phyloP scores from a whole-genome alignment of 169 alveolate genomes.

The Plasmodium ovale region DNA sequence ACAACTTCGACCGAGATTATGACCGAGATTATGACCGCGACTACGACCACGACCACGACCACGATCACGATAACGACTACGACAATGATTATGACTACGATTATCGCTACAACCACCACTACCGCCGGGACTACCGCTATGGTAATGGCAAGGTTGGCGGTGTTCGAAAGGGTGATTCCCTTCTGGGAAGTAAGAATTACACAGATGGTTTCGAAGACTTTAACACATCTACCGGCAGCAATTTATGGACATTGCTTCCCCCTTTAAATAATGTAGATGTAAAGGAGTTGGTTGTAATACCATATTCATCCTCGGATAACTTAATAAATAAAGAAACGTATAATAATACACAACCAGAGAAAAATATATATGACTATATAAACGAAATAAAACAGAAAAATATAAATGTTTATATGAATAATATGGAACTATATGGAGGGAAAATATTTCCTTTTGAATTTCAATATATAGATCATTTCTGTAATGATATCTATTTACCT shows the following conservation, averaged over 20 bases:
- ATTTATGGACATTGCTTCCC: neutral
- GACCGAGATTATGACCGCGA: neutral
- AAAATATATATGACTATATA: constrained; percentile 17
- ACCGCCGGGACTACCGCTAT: too few relatives aligned
- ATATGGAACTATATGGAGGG: constrained; percentile 68
- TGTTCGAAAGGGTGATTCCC: too few relatives aligned
- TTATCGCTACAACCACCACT: neutral
- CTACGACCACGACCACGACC: too few relatives aligned
- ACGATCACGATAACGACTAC: neutral
- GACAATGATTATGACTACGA: constrained; percentile 1
- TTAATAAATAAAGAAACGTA: constrained; percentile 23
- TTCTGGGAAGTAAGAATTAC: constrained; percentile 18
- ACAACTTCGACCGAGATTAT: neutral
- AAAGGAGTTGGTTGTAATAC: constrained; percentile 62
- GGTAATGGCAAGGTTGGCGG: too few relatives aligned
- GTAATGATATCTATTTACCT: constrained; percentile 49
- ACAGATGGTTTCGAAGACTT: constrained; percentile 32
- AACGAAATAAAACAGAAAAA: constrained; percentile 62
- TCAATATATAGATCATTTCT: constrained; percentile 32
- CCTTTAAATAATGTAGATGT: constrained; percentile 20
- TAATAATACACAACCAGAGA: constrained; percentile 4
- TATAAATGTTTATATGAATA: constrained; percentile 36
- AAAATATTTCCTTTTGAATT: constrained; percentile 70
- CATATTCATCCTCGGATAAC: constrained; percentile 39
- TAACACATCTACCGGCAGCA: neutral